phyloP scores from a whole-genome alignment of 1,139 yeast genomes.

The Geotrichum candidum region DNA sequence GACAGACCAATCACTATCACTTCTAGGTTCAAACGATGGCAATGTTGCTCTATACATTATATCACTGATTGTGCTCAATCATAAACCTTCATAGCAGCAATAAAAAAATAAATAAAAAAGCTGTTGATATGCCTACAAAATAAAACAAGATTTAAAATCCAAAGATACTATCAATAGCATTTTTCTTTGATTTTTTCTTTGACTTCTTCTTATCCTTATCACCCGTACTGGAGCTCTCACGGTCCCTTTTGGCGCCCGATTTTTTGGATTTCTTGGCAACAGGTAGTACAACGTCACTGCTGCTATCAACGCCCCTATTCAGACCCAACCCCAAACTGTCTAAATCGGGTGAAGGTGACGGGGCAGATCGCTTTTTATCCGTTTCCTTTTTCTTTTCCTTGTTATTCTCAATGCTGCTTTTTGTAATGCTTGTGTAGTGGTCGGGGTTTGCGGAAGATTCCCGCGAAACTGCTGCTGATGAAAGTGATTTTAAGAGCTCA shows the following conservation, averaged over 20 bases:
- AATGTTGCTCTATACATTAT: too few relatives aligned
- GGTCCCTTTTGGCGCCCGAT: background rate
- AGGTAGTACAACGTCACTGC: background rate
- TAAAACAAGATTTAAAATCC: conserved; percentile 1
- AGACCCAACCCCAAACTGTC: background rate
- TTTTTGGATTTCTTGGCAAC: background rate
- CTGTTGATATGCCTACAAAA: background rate
- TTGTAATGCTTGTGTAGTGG: background rate
- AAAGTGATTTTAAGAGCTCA: background rate
- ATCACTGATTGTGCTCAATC: too few relatives aligned
- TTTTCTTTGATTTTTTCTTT: conserved; percentile 12
- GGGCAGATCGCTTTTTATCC: background rate
- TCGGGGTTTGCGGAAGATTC: background rate
- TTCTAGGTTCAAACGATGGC: too few relatives aligned
- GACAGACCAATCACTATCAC: too few relatives aligned
- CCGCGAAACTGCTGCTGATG: background rate
- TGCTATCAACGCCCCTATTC: background rate
- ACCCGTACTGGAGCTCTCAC: background rate
- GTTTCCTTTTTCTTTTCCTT: background rate
- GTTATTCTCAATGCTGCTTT: background rate
- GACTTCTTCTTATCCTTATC: conserved; percentile 8
- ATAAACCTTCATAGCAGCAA: too few relatives aligned
- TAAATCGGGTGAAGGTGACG: background rate
- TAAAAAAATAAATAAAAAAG: background rate
- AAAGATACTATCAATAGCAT: conserved; percentile 12